Evolutionary conservation across 306 rosid genomes (phyloP), one percentile per base, ranked within the genome.

Genomic region (Senna siamea): DNA sequence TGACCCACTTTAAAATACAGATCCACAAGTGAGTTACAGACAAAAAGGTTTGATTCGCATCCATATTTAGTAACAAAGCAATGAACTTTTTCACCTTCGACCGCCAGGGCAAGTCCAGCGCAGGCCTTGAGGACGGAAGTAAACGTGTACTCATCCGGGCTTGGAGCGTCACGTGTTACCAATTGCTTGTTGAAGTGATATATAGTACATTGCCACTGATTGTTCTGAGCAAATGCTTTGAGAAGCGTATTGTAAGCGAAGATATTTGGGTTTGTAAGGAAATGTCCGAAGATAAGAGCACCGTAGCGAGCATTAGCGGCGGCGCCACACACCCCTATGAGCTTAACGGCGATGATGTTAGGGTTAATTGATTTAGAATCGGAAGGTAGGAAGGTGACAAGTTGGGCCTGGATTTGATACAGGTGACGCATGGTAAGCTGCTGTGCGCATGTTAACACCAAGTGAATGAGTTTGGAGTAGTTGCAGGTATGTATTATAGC

Each of bases 71-170:
- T 65, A 0, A 83, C 80, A 48, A 44, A 53, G 56, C 84, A 83
- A 26, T 80, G 87, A 44, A 80, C 55, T 41, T 83, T 80, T 60
- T 73, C 60, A 17, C 87, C 87, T 55, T 83, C 80, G 10, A 19
- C 51, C 18, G 40, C 50, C 34, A n/a, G 77, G 40, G 77, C 54
- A 61, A 83, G 74, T 30, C 84, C 84, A 38, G 84, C 82, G 66
- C 87, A 76, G 76, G 87, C 87, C 75, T 83, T 83, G 72, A 83
- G 77, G 15, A 80, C 82, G 53, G 84, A 80, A 61, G 87, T 83
- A 74, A 83, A 79, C 4, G 87, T 79, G 68, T 76, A 80, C 41
- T 83, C 84, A 22, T 80, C 87, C 1, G 84, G 84, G 72, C 15
- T 5, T 7, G 84, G 84, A 19, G 84, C 84, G 61, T 22, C 12